Evolutionary conservation across 1,139 yeast species (phyloP), one percentile per base, ranked within the genome.

Genomic region (Blastobotrys raffinosifermentans): DNA sequence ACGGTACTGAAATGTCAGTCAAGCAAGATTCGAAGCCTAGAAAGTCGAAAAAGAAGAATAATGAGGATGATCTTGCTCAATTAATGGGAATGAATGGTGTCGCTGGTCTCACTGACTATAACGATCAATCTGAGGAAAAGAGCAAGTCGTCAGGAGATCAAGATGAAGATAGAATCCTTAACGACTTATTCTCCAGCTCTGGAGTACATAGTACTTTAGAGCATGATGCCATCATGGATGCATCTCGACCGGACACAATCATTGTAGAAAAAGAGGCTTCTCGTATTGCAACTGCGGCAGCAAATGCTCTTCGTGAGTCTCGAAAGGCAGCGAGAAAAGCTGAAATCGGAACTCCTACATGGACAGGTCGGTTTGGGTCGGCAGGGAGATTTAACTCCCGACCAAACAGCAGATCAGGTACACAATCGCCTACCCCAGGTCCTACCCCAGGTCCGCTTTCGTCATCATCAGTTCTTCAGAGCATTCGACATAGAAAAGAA

Each of bases 321-420:
- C 63, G 95, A 34, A 72, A 66, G 40, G 63, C 67, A 19, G 75
- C 95, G 0, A 69, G 85, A 37, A 71, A 69, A 43, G 76, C 77
- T 17, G 74, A 73, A 22, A 68, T 87, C 19, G 95, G 95, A 3
- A 79, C 83, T 0, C 97, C 96, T 0, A 91, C 98, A 0, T 91
- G 96, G 94, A 91, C 98, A 0, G 98, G 98, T 0, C 75, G 75
- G 49, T 86, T 81, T 65, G 98, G 98, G 0, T 60, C 67, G 16
- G 95, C 96, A 0, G 96, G 96, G 40, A 70, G 59, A 59, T 61
- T 58, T 50, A 69, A 20, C 13, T 13, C 30, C 14, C 31, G 31
- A 17, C 11, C 19, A 4, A 16, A n/a, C 29, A 7, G 14, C 37
- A 14, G 29, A 8, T 11, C 22, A 2, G 17, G n/a, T 36, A 31